Evolutionary conservation across 1,284 basidiomycete species (phyloP), one percentile per base, ranked within the genome.

Genomic region (Melampsora occidentalis): DNA sequence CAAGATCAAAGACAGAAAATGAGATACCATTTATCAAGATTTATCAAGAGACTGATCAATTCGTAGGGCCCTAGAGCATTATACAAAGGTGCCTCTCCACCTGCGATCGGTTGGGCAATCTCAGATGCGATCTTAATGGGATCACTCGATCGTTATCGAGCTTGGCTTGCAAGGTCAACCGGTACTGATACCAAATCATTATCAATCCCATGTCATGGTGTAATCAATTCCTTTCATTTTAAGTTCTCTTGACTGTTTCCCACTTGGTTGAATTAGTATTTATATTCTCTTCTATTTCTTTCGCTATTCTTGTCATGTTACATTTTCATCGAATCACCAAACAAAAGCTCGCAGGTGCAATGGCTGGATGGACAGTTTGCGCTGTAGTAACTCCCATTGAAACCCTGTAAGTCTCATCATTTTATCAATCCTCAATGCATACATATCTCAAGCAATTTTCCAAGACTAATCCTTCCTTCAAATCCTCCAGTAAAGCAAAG

Each of bases 61-160:
- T 28, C 6, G 28, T 25, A 68, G 57, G 64, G 61, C 51, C 39
- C 49, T 22, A 49, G 69, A 22, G 61, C 51, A 35, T 33, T 59
- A 1, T 66, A 67, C 31, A 42, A 80, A 80, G 90, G 90, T 18
- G 89, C 88, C 10, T 88, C 89, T 0, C 89, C 90, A 5, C 91
- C 90, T 1, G 89, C 90, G 22, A 84, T 92, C 3, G 90, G 90
- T 2, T 92, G 90, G 91, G 88, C 89, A 9, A 86, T 89, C 53
- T 89, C 90, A 61, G 91, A 93, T 81, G 89, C 90, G 18, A 84
- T 92, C 10, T 85, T 93, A 7, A 84, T 93, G 69, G 91, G 91
- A 3, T 90, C 89, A 4, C 83, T 93, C 64, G 83, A 84, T 49
- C 81, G 80, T 64, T 81, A 80, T 35, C 78, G 81, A 4, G 10